Percentiles rank a stretch among this genome's conserved stretches.
These are phyloP conservation scores for Vararia minispora DNA, from an alignment of 768 basidiomycete genomes.

Conservation along the genomic window DNA sequence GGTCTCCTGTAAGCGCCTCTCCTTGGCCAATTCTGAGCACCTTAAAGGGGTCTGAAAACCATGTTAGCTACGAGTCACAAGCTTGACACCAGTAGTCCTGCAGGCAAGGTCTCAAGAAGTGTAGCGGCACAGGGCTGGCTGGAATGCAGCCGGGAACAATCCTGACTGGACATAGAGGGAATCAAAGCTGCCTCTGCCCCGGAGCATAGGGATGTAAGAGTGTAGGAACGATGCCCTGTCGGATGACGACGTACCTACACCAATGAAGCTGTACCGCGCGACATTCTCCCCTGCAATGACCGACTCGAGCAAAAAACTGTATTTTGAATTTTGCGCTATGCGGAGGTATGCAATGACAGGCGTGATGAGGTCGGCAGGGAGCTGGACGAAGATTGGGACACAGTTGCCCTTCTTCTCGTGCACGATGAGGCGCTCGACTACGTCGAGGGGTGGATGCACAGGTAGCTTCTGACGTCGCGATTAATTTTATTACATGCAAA, in stretches of 20 bases:
- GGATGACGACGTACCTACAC: too few relatives aligned
- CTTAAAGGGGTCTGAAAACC: constrained; percentile 74
- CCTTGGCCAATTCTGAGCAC: constrained; percentile 80
- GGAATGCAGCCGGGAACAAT: too few relatives aligned
- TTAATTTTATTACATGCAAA: too few relatives aligned
- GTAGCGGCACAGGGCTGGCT: too few relatives aligned
- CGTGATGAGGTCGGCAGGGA: constrained; percentile 93
- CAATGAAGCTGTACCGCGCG: constrained; percentile 93
- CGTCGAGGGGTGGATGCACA: constrained; percentile 60
- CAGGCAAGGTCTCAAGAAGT: too few relatives aligned
- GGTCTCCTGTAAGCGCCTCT: constrained; percentile 80
- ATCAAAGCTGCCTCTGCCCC: too few relatives aligned
- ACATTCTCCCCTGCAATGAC: constrained; percentile 84
- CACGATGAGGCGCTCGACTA: constrained; percentile 66
- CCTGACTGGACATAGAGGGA: too few relatives aligned
- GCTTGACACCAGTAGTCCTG: too few relatives aligned
- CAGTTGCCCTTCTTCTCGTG: constrained; percentile 84
- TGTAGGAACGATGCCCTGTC: too few relatives aligned
- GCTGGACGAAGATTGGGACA: constrained; percentile 83
- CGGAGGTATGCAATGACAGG: constrained; percentile 96
- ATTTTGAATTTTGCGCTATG: constrained; percentile 83
- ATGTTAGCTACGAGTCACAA: neutral
- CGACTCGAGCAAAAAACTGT: constrained; percentile 92
- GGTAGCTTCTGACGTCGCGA: constrained; percentile 57
- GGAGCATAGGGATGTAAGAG: too few relatives aligned